Evolutionary conservation across 306 rosid species (phyloP), one percentile per base, ranked within the genome.

Genomic region (Rubus parviflorus): DNA sequence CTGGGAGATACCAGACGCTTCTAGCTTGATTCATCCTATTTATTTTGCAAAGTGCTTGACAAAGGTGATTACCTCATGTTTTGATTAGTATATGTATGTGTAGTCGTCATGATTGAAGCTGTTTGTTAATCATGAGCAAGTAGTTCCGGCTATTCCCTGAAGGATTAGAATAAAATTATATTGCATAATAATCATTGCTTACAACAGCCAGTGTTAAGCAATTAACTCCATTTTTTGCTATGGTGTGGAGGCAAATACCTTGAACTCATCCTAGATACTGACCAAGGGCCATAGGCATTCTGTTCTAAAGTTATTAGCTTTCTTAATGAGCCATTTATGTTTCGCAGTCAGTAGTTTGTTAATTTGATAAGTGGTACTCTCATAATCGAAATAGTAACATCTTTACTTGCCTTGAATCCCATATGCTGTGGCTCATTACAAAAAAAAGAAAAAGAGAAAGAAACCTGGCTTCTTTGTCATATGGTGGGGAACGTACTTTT

Each of bases 41-140:
- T 88, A 84, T 84, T 92, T 94, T 87, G 84, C 97, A 3, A 94
- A 94, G 86, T 88, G 97, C 87, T 80, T 94, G 84, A 71, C 87
- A 30, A 87, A 90, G 97, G 98, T 94, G 42, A 66, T 23, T 67
- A 61, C 67, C 76, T 15, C 9, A 30, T 62, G 40, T 43, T 30
- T 80, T 67, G 53, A 47, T 58, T 10, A 43, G 47, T 65, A 14
- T 23, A 46, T 37, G 23, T 40, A 10, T 45, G 38, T 51, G 35
- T 40, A 45, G 14, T 41, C 48, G 17, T 56, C 65, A 62, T 4
- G 46, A 17, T 40, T 25, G 14, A 49, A 70, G 41, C 23, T 20
- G 5, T 25, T 53, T 69, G 7, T 35, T n/a, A 67, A 15, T 23
- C 42, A n/a, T 45, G 78, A 46, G 60, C 9, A 0, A 14, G 22